phyloP scores from a whole-genome alignment of 2,329 filamentous ascomycete species.

The Elsinoe necatrix region DNA sequence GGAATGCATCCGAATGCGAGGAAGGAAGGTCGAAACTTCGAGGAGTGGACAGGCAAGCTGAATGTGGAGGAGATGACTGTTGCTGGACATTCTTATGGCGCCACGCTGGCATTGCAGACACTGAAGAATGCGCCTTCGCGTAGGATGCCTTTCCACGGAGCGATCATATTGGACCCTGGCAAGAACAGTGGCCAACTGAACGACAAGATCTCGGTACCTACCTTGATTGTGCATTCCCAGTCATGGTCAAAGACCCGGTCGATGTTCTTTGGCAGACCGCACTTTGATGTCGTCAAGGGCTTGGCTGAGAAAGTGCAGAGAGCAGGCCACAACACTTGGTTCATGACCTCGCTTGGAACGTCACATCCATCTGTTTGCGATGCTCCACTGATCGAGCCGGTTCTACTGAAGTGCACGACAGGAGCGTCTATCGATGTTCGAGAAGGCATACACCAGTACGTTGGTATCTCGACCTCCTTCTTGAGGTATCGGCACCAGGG shows the following conservation, averaged over 20 bases:
- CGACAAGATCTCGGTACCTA: slow-evolving; percentile 48
- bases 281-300: slow-evolving; percentile 55
- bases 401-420: slow-evolving; percentile 53
- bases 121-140: slow-evolving; percentile 43
- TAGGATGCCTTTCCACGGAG: slow-evolving; percentile 45
- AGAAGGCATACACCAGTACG: slow-evolving; percentile 52
- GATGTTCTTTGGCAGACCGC: slow-evolving; percentile 54
- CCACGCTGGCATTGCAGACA: slow-evolving; percentile 54
- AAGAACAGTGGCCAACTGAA: slow-evolving; percentile 57
- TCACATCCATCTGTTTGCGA: slow-evolving; percentile 58
- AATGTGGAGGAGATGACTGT: slow-evolving; percentile 49
- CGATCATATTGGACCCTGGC: slow-evolving; percentile 57
- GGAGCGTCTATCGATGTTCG: slow-evolving; percentile 51
- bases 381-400: slow-evolving; percentile 55
- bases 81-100: slow-evolving; percentile 58
- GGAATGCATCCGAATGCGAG: slow-evolving; percentile 39
- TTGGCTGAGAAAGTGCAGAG: slow-evolving; percentile 41
- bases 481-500: slow-evolving; percentile 40
- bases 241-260: slow-evolving; percentile 53
- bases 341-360: slow-evolving; percentile 17
- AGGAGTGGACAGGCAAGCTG: slow-evolving; percentile 46
- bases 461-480: slow-evolving; percentile 51
- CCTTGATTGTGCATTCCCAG: slow-evolving; percentile 55
- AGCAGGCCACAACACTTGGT: slow-evolving; percentile 15
- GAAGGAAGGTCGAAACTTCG: slow-evolving; percentile 40